These are phyloP conservation scores for Lactuca sativa DNA, from an alignment of 129 eudicot species.

Conservation along the genomic window DNA sequence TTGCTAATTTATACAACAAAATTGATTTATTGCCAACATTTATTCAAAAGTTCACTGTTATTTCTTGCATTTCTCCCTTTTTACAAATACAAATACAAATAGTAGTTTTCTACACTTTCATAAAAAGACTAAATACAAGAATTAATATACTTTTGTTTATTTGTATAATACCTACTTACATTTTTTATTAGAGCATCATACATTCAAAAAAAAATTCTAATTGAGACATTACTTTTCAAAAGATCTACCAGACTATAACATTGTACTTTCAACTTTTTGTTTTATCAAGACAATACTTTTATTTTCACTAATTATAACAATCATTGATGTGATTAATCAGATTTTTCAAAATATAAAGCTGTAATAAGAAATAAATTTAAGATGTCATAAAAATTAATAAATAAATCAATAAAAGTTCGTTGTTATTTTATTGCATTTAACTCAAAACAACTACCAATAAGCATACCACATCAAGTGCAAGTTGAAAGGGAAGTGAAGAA, in stretches of 20 bases:
- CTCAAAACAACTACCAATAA: not conserved
- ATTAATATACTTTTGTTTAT: not conserved
- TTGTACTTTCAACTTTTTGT: not conserved
- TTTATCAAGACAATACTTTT: not conserved
- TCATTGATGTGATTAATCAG: not conserved
- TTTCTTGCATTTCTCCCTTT: too few relatives aligned
- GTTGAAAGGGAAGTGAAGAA: constrained; percentile 28
- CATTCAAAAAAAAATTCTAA: not conserved
- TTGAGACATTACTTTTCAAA: too few relatives aligned
- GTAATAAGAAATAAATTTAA: too few relatives aligned
- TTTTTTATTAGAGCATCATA: not conserved
- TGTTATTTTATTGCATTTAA: not conserved
- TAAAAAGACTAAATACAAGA: not conserved
- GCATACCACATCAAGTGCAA: constrained; percentile 13
- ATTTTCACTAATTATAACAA: not conserved
- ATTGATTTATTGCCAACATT: too few relatives aligned
- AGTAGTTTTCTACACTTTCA: not conserved
- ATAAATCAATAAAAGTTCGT: not conserved
- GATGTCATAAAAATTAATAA: not conserved
- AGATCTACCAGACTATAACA: not conserved
- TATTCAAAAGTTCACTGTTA: too few relatives aligned
- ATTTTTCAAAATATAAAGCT: not conserved
- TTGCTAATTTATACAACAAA: too few relatives aligned
- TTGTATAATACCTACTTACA: not conserved
- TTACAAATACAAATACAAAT: not conserved